Evolutionary conservation across 805 yeast genomes (phyloP).

Genomic region (Debaryomyces hansenii): DNA sequence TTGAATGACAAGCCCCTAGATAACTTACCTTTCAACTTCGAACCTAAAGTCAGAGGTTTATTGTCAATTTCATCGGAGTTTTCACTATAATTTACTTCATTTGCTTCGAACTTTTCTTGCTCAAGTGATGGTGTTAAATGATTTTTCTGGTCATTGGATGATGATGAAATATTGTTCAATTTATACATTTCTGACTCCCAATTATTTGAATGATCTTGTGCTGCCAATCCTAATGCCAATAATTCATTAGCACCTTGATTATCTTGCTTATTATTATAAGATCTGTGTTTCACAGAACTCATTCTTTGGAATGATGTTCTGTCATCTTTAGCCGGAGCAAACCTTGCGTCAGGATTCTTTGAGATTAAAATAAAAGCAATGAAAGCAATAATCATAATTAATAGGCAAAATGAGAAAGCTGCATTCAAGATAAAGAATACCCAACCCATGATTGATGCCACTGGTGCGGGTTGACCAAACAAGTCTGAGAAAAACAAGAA

Average conservation of each 20-base stretch:
- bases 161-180: constrained; percentile 30
- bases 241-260: constrained; percentile 46
- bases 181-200: constrained; percentile 71
- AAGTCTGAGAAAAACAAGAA: constrained; percentile 84
- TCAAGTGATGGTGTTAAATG: constrained; percentile 7
- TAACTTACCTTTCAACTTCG: constrained; percentile 43
- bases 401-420: constrained; percentile 74
- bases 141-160: constrained; percentile 20
- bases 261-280: neutral
- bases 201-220: constrained; percentile 72
- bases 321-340: constrained; percentile 87
- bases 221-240: constrained; percentile 77
- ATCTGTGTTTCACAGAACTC: constrained; percentile 27
- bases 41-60: constrained; percentile 29
- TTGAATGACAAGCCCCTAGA: constrained; percentile 42
- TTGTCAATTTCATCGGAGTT: constrained; percentile 5
- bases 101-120: constrained; percentile 4
- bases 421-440: constrained; percentile 87
- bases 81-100: constrained; percentile 6
- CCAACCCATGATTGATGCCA: constrained; percentile 87
- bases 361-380: constrained; percentile 63
- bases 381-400: constrained; percentile 68
- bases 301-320: constrained; percentile 81
- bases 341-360: constrained; percentile 86
- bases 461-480: constrained; percentile 77